Percentiles rank a stretch among this genome's conserved stretches.
phyloP scores from a whole-genome alignment of 169 alveolate genomes.

The Toxoplasma gondii region DNA sequence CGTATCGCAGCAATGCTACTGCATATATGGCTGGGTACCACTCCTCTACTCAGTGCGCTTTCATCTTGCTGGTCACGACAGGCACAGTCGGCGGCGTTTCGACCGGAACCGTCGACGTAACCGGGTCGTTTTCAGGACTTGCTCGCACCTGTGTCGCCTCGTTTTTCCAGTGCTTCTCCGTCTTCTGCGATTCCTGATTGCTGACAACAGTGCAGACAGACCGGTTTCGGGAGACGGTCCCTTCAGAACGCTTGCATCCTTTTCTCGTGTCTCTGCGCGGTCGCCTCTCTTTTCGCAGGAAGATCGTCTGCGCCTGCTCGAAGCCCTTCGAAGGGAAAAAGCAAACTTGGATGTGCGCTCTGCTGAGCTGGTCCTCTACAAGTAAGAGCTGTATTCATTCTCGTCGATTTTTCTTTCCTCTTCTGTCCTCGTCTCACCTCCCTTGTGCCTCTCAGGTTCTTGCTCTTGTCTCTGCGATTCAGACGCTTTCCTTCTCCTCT shows the following conservation, averaged over 20 bases:
- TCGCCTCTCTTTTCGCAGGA: slow-evolving; percentile 5
- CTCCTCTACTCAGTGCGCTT: too few relatives aligned
- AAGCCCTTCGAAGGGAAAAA: slow-evolving; percentile 2
- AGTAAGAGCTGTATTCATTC: background rate
- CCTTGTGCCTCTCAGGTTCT: background rate
- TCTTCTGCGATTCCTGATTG: background rate
- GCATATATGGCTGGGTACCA: too few relatives aligned
- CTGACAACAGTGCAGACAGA: too few relatives aligned
- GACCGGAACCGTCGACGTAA: too few relatives aligned
- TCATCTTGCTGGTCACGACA: too few relatives aligned
- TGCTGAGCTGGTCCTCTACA: slow-evolving; percentile 26
- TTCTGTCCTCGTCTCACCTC: background rate
- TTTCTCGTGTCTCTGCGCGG: background rate
- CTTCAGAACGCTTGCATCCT: too few relatives aligned
- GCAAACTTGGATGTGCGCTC: background rate
- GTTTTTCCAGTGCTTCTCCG: background rate
- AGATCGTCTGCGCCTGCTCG: slow-evolving; percentile 27
- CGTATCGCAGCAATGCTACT: too few relatives aligned
- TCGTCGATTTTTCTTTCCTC: background rate
- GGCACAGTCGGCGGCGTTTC: too few relatives aligned
- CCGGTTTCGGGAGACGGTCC: too few relatives aligned
- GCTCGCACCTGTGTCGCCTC: too few relatives aligned
- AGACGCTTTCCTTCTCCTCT: background rate
- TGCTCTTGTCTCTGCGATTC: background rate
- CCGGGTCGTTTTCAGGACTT: too few relatives aligned